Conservation (phyloP, 1,284 basidiomycete genomes). For the Takashimella tepidaria region DNA sequence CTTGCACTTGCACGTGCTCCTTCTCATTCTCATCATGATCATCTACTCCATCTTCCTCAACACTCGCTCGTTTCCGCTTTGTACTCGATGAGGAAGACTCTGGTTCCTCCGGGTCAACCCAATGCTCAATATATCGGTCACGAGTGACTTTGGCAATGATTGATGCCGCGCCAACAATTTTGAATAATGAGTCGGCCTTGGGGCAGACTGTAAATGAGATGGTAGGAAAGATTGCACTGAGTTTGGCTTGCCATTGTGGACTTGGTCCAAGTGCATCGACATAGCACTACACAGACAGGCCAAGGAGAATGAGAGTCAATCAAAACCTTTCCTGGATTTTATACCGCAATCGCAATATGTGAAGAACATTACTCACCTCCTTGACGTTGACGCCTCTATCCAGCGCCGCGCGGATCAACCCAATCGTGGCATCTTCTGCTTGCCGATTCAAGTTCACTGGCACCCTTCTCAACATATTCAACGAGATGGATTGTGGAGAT, state of each 20-base stretch:
- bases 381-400: conserved; percentile 74
- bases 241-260: conserved; percentile 72
- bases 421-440: conserved; percentile 83
- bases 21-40: background rate
- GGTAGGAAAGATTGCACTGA: conserved; percentile 71
- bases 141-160: conserved; percentile 93
- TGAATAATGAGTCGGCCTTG: conserved; percentile 93
- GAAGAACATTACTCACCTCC: conserved; percentile 54
- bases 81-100: background rate
- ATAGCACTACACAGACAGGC: conserved; percentile 75
- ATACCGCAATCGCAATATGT: no score
- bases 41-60: background rate
- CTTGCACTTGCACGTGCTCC: no score
- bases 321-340: no score
- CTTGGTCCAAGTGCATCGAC: conserved; percentile 93
- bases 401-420: conserved; percentile 77
- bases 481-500: conserved; percentile 79
- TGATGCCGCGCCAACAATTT: conserved; percentile 93
- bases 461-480: conserved; percentile 78
- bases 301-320: background rate
- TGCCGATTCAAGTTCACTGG: conserved; percentile 89
- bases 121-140: conserved; percentile 81
- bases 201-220: conserved; percentile 82
- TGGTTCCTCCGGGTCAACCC: conserved; percentile 54
- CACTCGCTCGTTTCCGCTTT: background rate